phyloP scores from a whole-genome alignment of 495 filamentous ascomycete genomes.

The Tuber microsphaerosporum region DNA sequence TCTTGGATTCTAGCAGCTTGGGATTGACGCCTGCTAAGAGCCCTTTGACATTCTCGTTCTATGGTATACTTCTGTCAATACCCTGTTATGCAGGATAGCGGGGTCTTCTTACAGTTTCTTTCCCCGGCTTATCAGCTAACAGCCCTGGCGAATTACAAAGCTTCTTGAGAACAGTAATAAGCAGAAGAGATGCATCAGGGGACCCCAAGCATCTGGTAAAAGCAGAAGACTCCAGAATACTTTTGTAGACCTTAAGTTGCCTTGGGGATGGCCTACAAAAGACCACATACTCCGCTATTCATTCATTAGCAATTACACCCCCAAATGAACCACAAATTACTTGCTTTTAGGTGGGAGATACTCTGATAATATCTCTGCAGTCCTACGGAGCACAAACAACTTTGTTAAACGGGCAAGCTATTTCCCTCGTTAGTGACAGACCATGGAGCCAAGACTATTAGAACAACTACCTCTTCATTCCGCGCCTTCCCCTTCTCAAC shows the following conservation, averaged over 20 bases:
- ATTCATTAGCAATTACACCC: slow-evolving; percentile 1
- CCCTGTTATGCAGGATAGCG: background rate
- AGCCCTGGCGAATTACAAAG: slow-evolving; percentile 72
- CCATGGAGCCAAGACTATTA: background rate
- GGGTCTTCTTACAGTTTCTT: slow-evolving; percentile 18
- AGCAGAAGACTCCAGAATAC: slow-evolving; percentile 61
- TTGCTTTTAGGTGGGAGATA: slow-evolving; percentile 64
- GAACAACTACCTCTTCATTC: slow-evolving; percentile 50
- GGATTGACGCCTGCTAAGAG: slow-evolving; percentile 56
- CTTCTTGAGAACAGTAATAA: slow-evolving; percentile 76
- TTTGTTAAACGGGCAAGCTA: slow-evolving; percentile 57
- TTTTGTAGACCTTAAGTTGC: slow-evolving; percentile 64
- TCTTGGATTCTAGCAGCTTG: slow-evolving; percentile 52
- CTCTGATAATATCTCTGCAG: slow-evolving; percentile 64
- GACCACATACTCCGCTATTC: background rate
- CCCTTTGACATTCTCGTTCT: slow-evolving; percentile 44
- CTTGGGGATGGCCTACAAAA: slow-evolving; percentile 51
- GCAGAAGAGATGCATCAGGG: slow-evolving; percentile 61
- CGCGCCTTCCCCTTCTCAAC: slow-evolving; percentile 66
- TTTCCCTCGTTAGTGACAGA: background rate
- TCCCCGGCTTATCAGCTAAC: slow-evolving; percentile 44
- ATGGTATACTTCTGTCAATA: slow-evolving; percentile 17
- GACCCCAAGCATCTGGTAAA: slow-evolving; percentile 61
- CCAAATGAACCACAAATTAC: background rate
- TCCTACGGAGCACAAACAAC: slow-evolving; percentile 68